Evolutionary conservation across 441 rosid species (phyloP), one percentile per base, ranked within the genome.

Genomic region (Daphne laureola): DNA sequence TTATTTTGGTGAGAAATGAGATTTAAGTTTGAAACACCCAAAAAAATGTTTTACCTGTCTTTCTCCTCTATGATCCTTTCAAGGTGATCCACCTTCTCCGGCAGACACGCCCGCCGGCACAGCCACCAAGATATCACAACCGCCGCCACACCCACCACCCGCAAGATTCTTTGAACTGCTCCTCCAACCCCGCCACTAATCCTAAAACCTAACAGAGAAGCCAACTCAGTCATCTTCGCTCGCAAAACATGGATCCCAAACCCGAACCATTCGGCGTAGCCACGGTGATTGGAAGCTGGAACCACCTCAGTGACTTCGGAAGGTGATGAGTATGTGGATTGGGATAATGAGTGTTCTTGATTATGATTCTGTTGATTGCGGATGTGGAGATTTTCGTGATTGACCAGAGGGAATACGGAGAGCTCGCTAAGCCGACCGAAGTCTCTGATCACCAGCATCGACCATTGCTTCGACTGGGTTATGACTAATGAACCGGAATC

Each of bases 351-450:
- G n/a, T 61, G 26, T 3, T 35, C 59, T 12, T 57, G 57, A 4
- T 43, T 27, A 21, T 47, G 58, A 12, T 66, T 15, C 3, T 58
- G 61, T 46, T 46, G 58, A 45, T 23, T 50, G 77, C 64, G 60
- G 11, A 64, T 36, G 0, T 27, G 71, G 65, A 89, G 89, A 73
- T 89, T 86, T 67, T 89, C 97, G 36, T 86, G 97, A 67, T 79
- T 69, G 64, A 69, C 57, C 8, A 91, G 96, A 26, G 91, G 96
- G 69, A 88, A 88, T 18, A 88, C 50, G 54, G 75, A 14, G 54
- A 14, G 55, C 41, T 61, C 61, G 35, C 35, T 47, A 27, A 35
- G 49, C 53, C 7, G 49, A 63, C 57, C 27, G 4, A 70, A 64
- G 18, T 74, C 78, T 72, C 76, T 65, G 51, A 83, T 71, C 13